Percentiles rank a stretch among this genome's conserved stretches.
These are phyloP conservation scores for Sporothrix schenckii DNA, from an alignment of 2,329 filamentous ascomycete genomes.

Conservation along the genomic window DNA sequence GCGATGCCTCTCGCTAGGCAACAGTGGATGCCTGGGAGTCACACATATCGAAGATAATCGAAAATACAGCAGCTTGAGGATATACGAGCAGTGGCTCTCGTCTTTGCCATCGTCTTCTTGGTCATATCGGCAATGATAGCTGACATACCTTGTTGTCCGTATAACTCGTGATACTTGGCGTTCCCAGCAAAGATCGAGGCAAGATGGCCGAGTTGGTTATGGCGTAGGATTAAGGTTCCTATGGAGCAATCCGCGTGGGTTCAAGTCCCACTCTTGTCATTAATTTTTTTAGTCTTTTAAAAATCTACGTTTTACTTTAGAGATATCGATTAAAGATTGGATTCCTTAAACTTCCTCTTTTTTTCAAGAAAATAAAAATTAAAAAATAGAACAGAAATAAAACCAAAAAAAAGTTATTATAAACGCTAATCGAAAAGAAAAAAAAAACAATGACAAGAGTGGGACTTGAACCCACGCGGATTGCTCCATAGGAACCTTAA, in stretches of 20 bases:
- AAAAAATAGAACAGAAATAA: not conserved
- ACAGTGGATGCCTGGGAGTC: not conserved
- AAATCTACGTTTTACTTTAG: too few relatives aligned
- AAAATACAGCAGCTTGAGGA: not conserved
- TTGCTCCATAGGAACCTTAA: conserved; percentile 41
- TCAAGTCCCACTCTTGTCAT: conserved; percentile 48
- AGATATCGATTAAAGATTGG: too few relatives aligned
- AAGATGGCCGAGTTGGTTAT: conserved; percentile 41
- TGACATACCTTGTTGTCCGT: not conserved
- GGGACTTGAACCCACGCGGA: conserved; percentile 47
- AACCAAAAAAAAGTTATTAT: not conserved
- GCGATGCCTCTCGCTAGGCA: not conserved
- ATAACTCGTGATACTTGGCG: not conserved
- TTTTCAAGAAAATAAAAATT: conserved; percentile 9
- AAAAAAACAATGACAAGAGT: conserved; percentile 31
- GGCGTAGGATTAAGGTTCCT: conserved; percentile 41
- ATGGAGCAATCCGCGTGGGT: conserved; percentile 45
- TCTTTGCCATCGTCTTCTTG: not conserved
- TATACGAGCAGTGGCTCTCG: not conserved
- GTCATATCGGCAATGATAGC: too few relatives aligned
- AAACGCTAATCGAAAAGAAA: not conserved
- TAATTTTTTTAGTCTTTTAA: too few relatives aligned
- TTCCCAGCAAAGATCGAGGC: conserved; percentile 21
- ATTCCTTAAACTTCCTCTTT: not conserved
- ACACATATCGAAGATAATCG: not conserved